Conservation (phyloP, 805 yeast species). For the Candida anglica region DNA sequence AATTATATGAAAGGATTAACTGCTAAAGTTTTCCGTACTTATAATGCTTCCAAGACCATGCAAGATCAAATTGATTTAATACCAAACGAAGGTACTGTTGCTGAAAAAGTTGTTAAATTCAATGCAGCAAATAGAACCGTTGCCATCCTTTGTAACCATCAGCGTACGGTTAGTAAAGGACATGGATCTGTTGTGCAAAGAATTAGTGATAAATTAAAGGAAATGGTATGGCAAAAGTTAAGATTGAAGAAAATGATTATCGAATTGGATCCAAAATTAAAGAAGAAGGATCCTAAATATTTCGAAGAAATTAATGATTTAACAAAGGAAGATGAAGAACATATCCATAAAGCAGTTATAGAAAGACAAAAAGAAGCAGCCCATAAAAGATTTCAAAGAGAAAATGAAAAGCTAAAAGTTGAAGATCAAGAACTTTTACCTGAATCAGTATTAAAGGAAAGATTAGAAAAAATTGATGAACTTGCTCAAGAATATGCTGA, state of each 20-base stretch:
- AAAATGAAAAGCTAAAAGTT: slow-evolving; percentile 65
- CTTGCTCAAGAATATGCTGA: slow-evolving; percentile 45
- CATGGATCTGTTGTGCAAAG: slow-evolving; percentile 80
- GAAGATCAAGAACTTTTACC: slow-evolving; percentile 54
- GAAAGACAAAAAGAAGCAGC: slow-evolving; percentile 65
- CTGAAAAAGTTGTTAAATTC: slow-evolving; percentile 80
- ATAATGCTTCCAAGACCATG: slow-evolving; percentile 95
- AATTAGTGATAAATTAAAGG: slow-evolving; percentile 72
- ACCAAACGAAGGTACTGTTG: slow-evolving; percentile 80
- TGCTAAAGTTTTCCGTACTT: slow-evolving; percentile 96
- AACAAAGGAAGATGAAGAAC: slow-evolving; percentile 57
- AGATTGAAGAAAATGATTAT: slow-evolving; percentile 69
- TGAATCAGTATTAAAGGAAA: slow-evolving; percentile 54
- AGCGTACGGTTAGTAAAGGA: slow-evolving; percentile 81
- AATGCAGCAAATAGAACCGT: slow-evolving; percentile 96
- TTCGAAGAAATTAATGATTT: slow-evolving; percentile 69
- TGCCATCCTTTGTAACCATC: slow-evolving; percentile 95
- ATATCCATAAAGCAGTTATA: slow-evolving; percentile 55
- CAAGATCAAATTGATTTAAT: slow-evolving; percentile 88
- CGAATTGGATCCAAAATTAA: slow-evolving; percentile 53
- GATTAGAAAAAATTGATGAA: slow-evolving; percentile 53
- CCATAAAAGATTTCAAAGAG: slow-evolving; percentile 64
- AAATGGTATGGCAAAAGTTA: slow-evolving; percentile 79
- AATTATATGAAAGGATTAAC: slow-evolving; percentile 89
- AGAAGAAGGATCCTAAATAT: slow-evolving; percentile 49